Base-by-base conservation (phyloP, 768 basidiomycete species). In the Leccinum broughii region DNA sequence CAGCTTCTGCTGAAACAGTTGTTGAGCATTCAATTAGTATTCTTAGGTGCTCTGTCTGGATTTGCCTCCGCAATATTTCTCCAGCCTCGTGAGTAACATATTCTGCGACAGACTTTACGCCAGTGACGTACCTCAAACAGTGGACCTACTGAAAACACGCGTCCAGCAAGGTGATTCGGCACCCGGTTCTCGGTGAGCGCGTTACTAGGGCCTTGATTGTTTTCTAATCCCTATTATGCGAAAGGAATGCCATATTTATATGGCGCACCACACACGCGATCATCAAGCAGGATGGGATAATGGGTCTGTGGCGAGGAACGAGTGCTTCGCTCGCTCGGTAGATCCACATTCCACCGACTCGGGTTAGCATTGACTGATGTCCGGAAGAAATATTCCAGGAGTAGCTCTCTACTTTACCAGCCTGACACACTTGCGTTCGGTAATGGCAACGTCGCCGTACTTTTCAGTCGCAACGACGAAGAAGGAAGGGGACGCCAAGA, bases 71-170 rank as follows among this genome's bases (percentile, higher is more conserved):
- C 88, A 11, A 66, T 91, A 65, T 81, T 81, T 62, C 82, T 93
- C 13, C 92, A 93, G 67, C 92, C 92, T 57, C 85, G 90, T 92
- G 65, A 75, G 85, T 69, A 53, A 11, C 26, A 10, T 2, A 34
- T 30, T 7, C 2, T 46, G 17, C 49, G 24, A 22, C 14, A 26
- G 4, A 32, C 2, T 22, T 17, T 17, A 10, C 46, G 41, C 26
- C 51, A 34, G 44, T 22, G 30, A 54, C 60, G 53, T 6, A 58
- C 14, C 20, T 4, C 17, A 37, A 17, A 17, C 49, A 93, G 91
- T 96, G 64, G 95, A 97, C 76, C 78, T 96, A 24, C 75, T 97
- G 65, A 97, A 97, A 76, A 96, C 95, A n/a, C 83, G 94, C 51
- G 70, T 95, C 65, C 94, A 95, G 71, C 93, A 95, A 74, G 85